Conservation (phyloP, 192 early-diverging fungal species). For the Neocallimastix lanati region DNA sequence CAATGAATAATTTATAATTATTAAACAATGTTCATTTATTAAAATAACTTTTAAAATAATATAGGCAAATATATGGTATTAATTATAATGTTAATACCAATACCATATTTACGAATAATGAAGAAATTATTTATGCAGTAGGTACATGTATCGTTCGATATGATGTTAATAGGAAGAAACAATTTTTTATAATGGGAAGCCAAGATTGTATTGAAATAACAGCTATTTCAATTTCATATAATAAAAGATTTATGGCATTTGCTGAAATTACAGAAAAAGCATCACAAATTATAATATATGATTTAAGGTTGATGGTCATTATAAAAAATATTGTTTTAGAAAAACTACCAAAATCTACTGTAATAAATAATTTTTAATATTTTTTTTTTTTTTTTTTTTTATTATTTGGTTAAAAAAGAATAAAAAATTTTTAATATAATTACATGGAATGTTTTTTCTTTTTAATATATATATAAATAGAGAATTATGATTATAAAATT, state of each 20-base stretch:
- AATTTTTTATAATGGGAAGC: background rate
- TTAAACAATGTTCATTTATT: too few species aligned
- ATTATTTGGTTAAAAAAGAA: too few species aligned
- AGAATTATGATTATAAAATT: background rate
- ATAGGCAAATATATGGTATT: background rate
- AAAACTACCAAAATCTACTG: background rate
- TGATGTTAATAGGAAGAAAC: background rate
- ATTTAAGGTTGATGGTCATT: background rate
- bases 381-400: too few species aligned
- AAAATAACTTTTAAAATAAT: too few species aligned
- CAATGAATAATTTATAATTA: too few species aligned
- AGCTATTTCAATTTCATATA: background rate
- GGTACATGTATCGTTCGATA: background rate
- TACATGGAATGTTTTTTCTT: too few species aligned
- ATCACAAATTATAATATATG: background rate
- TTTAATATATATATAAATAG: background rate
- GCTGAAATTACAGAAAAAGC: background rate
- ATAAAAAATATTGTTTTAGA: background rate
- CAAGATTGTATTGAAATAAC: background rate
- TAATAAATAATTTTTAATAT: background rate
- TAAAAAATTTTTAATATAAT: too few species aligned
- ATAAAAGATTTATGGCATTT: background rate
- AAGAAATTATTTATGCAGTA: background rate
- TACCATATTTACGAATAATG: background rate
- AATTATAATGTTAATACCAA: background rate